These are phyloP conservation scores for Diaporthe sp. DNA, from an alignment of 2,329 filamentous ascomycete species.

Conservation along the genomic window DNA sequence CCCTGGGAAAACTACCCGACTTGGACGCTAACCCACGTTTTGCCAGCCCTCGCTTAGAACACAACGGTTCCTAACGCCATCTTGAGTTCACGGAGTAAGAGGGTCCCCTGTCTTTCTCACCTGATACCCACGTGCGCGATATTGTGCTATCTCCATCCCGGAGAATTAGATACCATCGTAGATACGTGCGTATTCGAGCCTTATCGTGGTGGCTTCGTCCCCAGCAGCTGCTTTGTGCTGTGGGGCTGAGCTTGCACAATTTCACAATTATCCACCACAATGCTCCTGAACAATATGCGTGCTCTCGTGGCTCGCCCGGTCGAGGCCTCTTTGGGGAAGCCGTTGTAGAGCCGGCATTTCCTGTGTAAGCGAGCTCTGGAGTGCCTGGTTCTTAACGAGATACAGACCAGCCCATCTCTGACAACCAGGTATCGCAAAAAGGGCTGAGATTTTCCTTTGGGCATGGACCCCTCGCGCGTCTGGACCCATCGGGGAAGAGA, in stretches of 20 bases:
- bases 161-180: not conserved
- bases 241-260: not conserved
- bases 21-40: not conserved
- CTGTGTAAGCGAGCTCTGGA: not conserved
- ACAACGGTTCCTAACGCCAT: not conserved
- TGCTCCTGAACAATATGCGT: not conserved
- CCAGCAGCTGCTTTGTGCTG: not conserved
- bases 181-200: not conserved
- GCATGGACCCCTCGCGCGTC: not conserved
- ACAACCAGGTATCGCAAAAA: not conserved
- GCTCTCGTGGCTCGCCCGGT: not conserved
- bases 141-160: not conserved
- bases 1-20: not conserved
- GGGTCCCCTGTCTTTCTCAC: not conserved
- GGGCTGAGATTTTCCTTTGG: not conserved
- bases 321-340: not conserved
- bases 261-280: not conserved
- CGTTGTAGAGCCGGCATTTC: not conserved
- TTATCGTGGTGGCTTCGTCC: not conserved
- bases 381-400: conserved; percentile 1
- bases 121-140: not conserved
- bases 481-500: conserved; percentile 23
- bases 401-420: not conserved
- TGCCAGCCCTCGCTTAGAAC: not conserved
- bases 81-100: not conserved